These are phyloP conservation scores for Globisporangium camurandrum DNA, from an alignment of 352 stramenopile genomes.

Conservation along the genomic window DNA sequence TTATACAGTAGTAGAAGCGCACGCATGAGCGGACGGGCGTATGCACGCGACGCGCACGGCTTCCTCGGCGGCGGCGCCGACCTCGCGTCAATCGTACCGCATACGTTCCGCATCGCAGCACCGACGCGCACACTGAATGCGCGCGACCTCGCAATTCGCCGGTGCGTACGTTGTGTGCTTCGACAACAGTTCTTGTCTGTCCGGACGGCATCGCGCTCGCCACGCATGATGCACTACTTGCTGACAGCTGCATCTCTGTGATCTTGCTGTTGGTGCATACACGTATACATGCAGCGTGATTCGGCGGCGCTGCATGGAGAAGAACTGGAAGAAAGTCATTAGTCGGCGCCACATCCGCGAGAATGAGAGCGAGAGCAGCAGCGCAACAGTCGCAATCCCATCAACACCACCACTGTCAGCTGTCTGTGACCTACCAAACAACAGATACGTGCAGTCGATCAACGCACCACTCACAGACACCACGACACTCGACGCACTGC, in stretches of 20 bases:
- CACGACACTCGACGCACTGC: too few species aligned
- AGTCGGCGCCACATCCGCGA: constrained; percentile 29
- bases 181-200: neutral
- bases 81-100: constrained; percentile 51
- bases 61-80: constrained; percentile 38
- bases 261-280: constrained; percentile 3
- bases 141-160: constrained; percentile 46
- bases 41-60: constrained; percentile 48
- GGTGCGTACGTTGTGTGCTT: constrained; percentile 17
- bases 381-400: too few species aligned
- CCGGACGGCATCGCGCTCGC: too few species aligned
- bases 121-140: constrained; percentile 14
- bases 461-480: too few species aligned
- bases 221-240: too few species aligned
- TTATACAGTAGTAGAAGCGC: neutral
- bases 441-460: too few species aligned
- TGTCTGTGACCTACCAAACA: too few species aligned
- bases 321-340: constrained; percentile 79
- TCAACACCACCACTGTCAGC: too few species aligned
- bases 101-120: constrained; percentile 37
- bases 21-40: constrained; percentile 63
- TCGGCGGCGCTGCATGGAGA: constrained; percentile 56
- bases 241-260: neutral
- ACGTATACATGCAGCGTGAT: constrained; percentile 31
- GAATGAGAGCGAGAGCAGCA: too few species aligned